phyloP scores from a whole-genome alignment of 1,284 basidiomycete genomes.

The Naganishia sp. region DNA sequence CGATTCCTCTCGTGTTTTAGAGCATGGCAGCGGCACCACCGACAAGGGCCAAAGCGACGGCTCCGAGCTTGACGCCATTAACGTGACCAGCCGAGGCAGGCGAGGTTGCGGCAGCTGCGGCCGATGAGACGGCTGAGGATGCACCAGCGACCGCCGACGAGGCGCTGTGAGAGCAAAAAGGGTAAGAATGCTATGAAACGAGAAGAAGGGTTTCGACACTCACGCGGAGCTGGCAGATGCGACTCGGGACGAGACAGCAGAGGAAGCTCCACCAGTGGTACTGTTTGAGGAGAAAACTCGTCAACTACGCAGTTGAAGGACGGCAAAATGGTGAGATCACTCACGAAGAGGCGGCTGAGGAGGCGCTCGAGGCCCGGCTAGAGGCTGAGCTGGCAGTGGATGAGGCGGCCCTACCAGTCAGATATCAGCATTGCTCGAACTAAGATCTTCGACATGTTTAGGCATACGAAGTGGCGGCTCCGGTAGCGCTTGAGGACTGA shows the following conservation, averaged over 20 bases:
- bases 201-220: neutral
- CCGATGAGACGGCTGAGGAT: slow-evolving; percentile 5
- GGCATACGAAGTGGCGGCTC: neutral
- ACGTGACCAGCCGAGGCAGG: slow-evolving; percentile 11
- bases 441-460: neutral
- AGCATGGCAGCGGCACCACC: slow-evolving; percentile 25
- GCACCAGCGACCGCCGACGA: neutral
- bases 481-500: neutral
- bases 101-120: slow-evolving; percentile 10
- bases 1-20: neutral
- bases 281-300: neutral
- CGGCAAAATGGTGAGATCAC: slow-evolving; percentile 20
- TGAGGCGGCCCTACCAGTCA: slow-evolving; percentile 23
- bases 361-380: slow-evolving; percentile 14
- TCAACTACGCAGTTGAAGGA: neutral
- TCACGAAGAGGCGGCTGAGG: slow-evolving; percentile 29
- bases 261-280: slow-evolving; percentile 15
- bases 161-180: neutral
- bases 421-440: neutral
- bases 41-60: slow-evolving; percentile 23
- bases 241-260: slow-evolving; percentile 25
- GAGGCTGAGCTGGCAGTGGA: slow-evolving; percentile 28
- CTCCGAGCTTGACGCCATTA: slow-evolving; percentile 16
- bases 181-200: neutral
- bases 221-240: slow-evolving; percentile 15